These are phyloP conservation scores for Parasarocladium wereldwijsianum DNA, from an alignment of 2,329 filamentous ascomycete species.

Conservation along the genomic window DNA sequence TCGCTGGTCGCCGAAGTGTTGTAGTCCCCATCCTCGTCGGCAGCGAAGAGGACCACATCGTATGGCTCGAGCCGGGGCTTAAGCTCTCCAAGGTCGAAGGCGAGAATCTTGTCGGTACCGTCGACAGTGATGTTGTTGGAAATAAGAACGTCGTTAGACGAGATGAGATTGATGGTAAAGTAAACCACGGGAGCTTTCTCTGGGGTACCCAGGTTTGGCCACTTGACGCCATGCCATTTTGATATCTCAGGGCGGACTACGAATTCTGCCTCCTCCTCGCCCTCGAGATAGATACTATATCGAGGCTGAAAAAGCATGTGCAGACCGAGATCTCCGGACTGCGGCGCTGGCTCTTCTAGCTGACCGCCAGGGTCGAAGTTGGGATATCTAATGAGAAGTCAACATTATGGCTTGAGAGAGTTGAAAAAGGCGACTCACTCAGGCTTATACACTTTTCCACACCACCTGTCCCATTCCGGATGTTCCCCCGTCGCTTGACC, in stretches of 20 bases:
- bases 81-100: conserved; percentile 21
- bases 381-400: conserved; percentile 14
- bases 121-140: conserved; percentile 18
- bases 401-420: not conserved
- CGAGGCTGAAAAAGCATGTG: conserved; percentile 29
- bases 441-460: conserved; percentile 29
- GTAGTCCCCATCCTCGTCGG: conserved; percentile 14
- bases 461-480: conserved; percentile 29
- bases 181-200: conserved; percentile 12
- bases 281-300: conserved; percentile 29
- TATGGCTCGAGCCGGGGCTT: conserved; percentile 22
- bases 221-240: conserved; percentile 21
- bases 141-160: conserved; percentile 16
- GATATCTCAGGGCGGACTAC: conserved; percentile 28
- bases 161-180: conserved; percentile 22
- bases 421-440: conserved; percentile 13
- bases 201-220: conserved; percentile 13
- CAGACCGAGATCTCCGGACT: conserved; percentile 18
- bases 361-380: conserved; percentile 30
- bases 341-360: conserved; percentile 18
- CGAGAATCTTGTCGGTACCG: conserved; percentile 18
- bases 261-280: conserved; percentile 24
- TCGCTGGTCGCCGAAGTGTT: conserved; percentile 21
- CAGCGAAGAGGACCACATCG: conserved; percentile 21
- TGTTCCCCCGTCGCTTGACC: conserved; percentile 22